phyloP scores from a whole-genome alignment of 78 protist species.

The Dictyostelium capitatum region DNA sequence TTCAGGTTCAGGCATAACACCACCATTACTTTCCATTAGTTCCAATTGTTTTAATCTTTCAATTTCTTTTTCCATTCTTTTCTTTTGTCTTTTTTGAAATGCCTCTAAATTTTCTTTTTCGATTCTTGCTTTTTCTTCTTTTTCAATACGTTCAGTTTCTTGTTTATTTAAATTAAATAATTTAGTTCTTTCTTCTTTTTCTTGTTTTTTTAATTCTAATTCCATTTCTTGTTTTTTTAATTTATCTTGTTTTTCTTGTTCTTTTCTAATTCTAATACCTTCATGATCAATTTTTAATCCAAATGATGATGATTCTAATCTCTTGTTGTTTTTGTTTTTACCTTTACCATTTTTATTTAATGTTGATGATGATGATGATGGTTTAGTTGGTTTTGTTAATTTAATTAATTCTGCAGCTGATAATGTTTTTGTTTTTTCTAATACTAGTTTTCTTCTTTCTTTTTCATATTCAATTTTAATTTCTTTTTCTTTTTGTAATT shows the following conservation, averaged over 20 bases:
- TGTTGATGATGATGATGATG: not conserved
- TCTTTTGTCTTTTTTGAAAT: constrained; percentile 11
- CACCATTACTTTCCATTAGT: not conserved
- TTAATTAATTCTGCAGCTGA: not conserved
- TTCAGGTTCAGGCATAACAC: not conserved
- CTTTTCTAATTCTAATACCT: constrained; percentile 5
- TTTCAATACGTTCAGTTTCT: not conserved
- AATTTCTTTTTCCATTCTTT: not conserved
- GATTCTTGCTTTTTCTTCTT: not conserved
- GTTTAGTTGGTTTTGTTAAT: not conserved
- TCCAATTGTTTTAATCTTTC: not conserved
- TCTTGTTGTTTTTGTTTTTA: not conserved
- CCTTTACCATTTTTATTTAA: not conserved
- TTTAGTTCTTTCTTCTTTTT: constrained; percentile 7
- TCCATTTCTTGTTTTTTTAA: not conserved
- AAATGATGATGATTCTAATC: not conserved
- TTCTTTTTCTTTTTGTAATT: constrained; percentile 27
- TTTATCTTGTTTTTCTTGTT: not conserved
- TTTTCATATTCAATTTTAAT: constrained; percentile 8
- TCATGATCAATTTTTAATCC: constrained; percentile 12
- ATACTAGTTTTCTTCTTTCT: constrained; percentile 35
- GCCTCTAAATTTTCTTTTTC: constrained; percentile 6
- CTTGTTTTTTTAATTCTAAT: not conserved
- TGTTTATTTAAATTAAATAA: not conserved
- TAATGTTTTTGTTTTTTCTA: constrained; percentile 14